Evolutionary conservation across 768 basidiomycete genomes (phyloP), one percentile per base, ranked within the genome.

Genomic region (Clitopilus hobsonii): DNA sequence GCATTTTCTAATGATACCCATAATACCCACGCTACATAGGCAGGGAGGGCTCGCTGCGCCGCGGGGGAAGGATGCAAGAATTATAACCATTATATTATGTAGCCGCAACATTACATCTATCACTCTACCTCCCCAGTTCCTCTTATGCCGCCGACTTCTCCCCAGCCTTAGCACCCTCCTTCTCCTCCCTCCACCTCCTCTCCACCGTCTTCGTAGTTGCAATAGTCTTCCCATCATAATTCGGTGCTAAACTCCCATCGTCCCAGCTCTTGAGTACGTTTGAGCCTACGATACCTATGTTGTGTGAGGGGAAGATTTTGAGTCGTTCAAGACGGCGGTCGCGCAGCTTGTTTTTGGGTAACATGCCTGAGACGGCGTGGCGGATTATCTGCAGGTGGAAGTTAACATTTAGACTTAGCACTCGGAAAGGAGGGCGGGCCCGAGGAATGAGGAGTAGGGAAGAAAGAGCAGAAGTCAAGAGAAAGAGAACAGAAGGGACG

Each of bases 271-370:
- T 82, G 64, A 94, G 59, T 56, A 94, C 76, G 65, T 96, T 96
- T 10, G 76, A 78, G 54, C 83, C 82, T 57, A 92, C 80, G 11
- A 86, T 83, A 22, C 90, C 90, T 78, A 88, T 86, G 58, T 90
- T 82, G 51, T 84, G 73, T 8, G 82, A 89, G 36, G 90, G 83
- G 65, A 95, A 98, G 60, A 98, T 89, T 58, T 90, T 88, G 49
- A 99, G 77, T 54, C 97, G 77, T 56, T 91, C 92, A 49, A 99
- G 71, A 29, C 97, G 82, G 47, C 91, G 80, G 48, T 96, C 91
- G 23, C 97, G 84, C 57, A 97, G 84, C 59, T 89, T 95, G 77
- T 99, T 99, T 74, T 98, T 99, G 28, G 96, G 97, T 53, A 99
- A 78, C 97, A 99, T 99, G 63, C 96, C 93, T 10, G 96, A 90